phyloP scores from a whole-genome alignment of 1,284 basidiomycete species.

The Pholiota adiposa region DNA sequence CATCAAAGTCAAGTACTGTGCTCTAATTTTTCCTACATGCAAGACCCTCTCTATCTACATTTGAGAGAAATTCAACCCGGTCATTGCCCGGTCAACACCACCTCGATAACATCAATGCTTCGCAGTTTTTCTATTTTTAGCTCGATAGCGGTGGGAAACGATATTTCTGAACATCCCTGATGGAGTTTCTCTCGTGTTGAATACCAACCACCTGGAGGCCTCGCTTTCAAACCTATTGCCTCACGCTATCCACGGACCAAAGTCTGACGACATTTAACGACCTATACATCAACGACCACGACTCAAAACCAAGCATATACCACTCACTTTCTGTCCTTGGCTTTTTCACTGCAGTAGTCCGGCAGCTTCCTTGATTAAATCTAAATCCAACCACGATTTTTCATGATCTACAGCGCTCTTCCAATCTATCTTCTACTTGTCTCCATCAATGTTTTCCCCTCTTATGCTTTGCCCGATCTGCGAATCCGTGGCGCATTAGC shows the following conservation, averaged over 20 bases:
- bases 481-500: constrained; percentile 5
- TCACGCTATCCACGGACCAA: background rate
- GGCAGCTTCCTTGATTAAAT: background rate
- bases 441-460: background rate
- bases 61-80: too few species aligned
- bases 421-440: constrained; percentile 2
- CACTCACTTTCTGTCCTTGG: background rate
- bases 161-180: background rate
- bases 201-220: background rate
- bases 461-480: background rate
- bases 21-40: too few species aligned
- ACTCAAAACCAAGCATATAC: background rate
- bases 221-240: background rate
- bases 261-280: constrained; percentile 1
- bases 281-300: background rate
- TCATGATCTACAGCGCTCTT: constrained; percentile 3
- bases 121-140: background rate
- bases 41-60: too few species aligned
- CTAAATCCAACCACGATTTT: background rate
- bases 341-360: background rate
- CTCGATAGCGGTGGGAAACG: background rate
- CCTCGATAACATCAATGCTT: too few species aligned
- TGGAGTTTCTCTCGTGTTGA: background rate
- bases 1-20: too few species aligned
- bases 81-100: too few species aligned